phyloP scores from a whole-genome alignment of 768 basidiomycete genomes.

The Pholiota conissans region DNA sequence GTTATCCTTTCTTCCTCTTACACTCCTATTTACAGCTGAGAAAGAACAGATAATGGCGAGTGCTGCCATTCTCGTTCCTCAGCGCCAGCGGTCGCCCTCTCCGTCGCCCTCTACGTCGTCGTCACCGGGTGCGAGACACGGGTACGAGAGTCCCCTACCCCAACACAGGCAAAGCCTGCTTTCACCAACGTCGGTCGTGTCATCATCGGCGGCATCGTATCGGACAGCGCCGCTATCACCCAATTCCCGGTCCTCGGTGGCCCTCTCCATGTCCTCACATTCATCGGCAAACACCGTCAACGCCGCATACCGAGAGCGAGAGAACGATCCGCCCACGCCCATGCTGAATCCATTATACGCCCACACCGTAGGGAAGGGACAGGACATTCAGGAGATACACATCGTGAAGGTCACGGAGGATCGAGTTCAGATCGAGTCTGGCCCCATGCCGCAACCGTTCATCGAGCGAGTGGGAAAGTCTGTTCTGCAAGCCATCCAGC shows the following conservation, averaged over 20 bases:
- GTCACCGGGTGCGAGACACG: neutral
- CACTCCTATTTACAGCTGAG: no score
- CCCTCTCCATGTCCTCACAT: conserved; percentile 28
- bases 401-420: conserved; percentile 56
- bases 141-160: neutral
- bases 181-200: conserved; percentile 11
- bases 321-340: neutral
- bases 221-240: conserved; percentile 27
- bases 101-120: conserved; percentile 17
- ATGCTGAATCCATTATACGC: conserved; percentile 23
- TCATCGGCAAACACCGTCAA: conserved; percentile 36
- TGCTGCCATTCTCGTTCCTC: conserved; percentile 12
- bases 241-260: neutral
- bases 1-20: no score
- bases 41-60: conserved; percentile 16
- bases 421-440: conserved; percentile 39
- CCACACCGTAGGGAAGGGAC: conserved; percentile 8
- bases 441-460: conserved; percentile 31
- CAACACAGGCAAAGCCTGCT: conserved; percentile 19
- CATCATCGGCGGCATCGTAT: conserved; percentile 36
- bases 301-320: conserved; percentile 4
- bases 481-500: conserved; percentile 29
- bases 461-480: conserved; percentile 34
- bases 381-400: conserved; percentile 46
- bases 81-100: conserved; percentile 26